These are phyloP conservation scores for Pseudonectria buxi DNA, from an alignment of 2,329 filamentous ascomycete species.

Conservation along the genomic window DNA sequence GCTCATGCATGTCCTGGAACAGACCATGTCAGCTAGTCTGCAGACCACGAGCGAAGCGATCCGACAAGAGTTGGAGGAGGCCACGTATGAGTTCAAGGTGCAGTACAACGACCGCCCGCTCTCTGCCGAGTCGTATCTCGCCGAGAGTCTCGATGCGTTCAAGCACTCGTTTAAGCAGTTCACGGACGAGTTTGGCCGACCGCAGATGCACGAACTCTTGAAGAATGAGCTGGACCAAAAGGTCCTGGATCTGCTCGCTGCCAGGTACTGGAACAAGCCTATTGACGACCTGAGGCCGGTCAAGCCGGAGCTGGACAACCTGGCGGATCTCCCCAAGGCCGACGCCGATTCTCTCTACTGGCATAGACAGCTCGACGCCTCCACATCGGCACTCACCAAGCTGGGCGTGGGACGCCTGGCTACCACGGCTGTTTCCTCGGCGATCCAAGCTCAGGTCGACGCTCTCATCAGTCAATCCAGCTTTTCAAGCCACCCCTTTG, in stretches of 20 bases:
- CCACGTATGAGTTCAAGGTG: constrained; percentile 97
- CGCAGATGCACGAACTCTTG: constrained; percentile 80
- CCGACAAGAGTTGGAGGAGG: constrained; percentile 89
- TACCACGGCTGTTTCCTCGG: constrained; percentile 81
- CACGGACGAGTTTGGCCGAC: constrained; percentile 78
- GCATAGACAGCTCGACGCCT: constrained; percentile 90
- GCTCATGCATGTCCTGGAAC: constrained; percentile 92
- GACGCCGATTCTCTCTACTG: constrained; percentile 83
- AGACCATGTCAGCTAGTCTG: constrained; percentile 91
- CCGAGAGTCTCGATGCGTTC: constrained; percentile 90
- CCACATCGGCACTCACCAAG: constrained; percentile 83
- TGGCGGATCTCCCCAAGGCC: constrained; percentile 75
- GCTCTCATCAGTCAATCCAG: constrained; percentile 71
- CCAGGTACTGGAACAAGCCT: constrained; percentile 96
- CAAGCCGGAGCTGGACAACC: constrained; percentile 60
- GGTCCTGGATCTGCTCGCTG: constrained; percentile 85
- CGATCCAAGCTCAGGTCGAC: constrained; percentile 81
- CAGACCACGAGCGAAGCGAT: constrained; percentile 88
- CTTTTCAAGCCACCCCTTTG: constrained; percentile 86
- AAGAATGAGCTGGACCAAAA: constrained; percentile 93
- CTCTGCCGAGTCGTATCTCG: constrained; percentile 92
- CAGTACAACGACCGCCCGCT: constrained; percentile 96
- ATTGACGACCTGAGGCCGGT: constrained; percentile 70
- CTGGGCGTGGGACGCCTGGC: constrained; percentile 88
- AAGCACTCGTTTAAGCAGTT: constrained; percentile 98